Percentiles rank a stretch among this genome's conserved stretches.
Conservation (phyloP, 129 eudicot genomes). For the Glebionis coronaria region DNA sequence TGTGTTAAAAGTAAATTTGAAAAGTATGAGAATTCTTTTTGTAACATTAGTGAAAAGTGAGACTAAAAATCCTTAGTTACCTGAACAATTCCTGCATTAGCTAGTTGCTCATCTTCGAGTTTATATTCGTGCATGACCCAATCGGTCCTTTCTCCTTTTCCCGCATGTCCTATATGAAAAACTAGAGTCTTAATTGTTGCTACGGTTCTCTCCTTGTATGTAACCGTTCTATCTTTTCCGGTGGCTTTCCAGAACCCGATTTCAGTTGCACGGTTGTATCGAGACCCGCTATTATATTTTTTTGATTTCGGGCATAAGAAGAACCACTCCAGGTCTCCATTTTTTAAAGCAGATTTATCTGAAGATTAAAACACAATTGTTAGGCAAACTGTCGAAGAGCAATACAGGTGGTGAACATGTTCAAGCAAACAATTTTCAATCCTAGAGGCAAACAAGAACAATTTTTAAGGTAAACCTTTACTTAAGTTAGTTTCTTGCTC, state of each 20-base stretch:
- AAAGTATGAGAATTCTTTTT: background rate
- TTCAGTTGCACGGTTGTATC: constrained; percentile 64
- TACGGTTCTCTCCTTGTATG: constrained; percentile 40
- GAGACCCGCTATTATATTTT: constrained; percentile 58
- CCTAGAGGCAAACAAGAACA: too few species aligned
- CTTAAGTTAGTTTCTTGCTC: too few species aligned
- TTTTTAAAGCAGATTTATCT: constrained; percentile 62
- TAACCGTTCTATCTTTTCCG: constrained; percentile 60
- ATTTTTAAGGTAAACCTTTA: too few species aligned
- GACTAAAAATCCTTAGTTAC: constrained; percentile 13
- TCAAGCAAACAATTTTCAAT: too few species aligned
- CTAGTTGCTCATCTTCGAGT: constrained; percentile 44
- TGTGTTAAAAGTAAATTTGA: background rate
- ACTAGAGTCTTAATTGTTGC: constrained; percentile 65
- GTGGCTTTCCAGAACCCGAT: constrained; percentile 83
- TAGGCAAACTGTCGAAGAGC: background rate
- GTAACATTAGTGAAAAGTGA: background rate
- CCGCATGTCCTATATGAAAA: constrained; percentile 62
- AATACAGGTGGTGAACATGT: background rate
- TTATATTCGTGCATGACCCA: constrained; percentile 83
- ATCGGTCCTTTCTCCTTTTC: constrained; percentile 64
- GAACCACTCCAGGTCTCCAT: constrained; percentile 70
- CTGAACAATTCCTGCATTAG: constrained; percentile 51
- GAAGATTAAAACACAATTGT: constrained; percentile 4
- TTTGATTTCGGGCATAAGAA: constrained; percentile 72